phyloP scores from a whole-genome alignment of 2,329 filamentous ascomycete species.

The Claviceps maximensis region DNA sequence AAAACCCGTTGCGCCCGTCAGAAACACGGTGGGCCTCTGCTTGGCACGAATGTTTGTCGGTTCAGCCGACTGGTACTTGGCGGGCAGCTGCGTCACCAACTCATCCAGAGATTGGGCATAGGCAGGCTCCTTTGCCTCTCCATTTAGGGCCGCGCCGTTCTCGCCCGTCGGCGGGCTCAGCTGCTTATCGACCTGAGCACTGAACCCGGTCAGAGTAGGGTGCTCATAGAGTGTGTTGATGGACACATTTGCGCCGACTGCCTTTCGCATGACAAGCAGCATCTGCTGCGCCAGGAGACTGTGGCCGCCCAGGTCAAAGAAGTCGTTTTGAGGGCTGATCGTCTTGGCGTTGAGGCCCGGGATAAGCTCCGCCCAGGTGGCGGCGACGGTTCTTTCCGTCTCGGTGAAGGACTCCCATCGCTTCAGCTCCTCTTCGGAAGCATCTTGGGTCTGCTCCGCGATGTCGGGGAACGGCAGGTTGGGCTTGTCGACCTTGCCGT shows the following conservation, averaged over 20 bases:
- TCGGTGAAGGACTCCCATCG: slow-evolving; percentile 36
- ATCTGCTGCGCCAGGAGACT: slow-evolving; percentile 55
- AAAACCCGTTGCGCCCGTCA: slow-evolving; percentile 73
- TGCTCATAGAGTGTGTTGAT: slow-evolving; percentile 20
- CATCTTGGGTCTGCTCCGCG: slow-evolving; percentile 40
- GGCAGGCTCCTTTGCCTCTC: slow-evolving; percentile 32
- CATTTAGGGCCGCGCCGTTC: slow-evolving; percentile 13
- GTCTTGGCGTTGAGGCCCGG: slow-evolving; percentile 53
- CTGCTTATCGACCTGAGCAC: slow-evolving; percentile 15
- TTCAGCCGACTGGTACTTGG: slow-evolving; percentile 17
- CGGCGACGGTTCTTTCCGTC: slow-evolving; percentile 27
- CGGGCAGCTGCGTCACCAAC: slow-evolving; percentile 35
- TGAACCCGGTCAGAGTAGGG: slow-evolving; percentile 16
- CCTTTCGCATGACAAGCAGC: slow-evolving; percentile 42
- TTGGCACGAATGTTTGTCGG: slow-evolving; percentile 23
- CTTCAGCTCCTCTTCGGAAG: slow-evolving; percentile 23
- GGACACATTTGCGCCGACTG: slow-evolving; percentile 15
- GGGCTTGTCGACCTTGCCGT: slow-evolving; percentile 69
- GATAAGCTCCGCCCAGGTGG: slow-evolving; percentile 63
- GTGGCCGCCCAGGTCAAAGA: slow-evolving; percentile 28
- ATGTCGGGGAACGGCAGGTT: slow-evolving; percentile 70
- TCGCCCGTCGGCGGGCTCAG: slow-evolving; percentile 13
- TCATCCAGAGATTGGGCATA: slow-evolving; percentile 41
- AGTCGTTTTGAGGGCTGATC: slow-evolving; percentile 24
- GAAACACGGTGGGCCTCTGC: slow-evolving; percentile 45